Evolutionary conservation across 2,329 filamentous ascomycete species (phyloP).

Genomic region (Diaporthe longicolla): DNA sequence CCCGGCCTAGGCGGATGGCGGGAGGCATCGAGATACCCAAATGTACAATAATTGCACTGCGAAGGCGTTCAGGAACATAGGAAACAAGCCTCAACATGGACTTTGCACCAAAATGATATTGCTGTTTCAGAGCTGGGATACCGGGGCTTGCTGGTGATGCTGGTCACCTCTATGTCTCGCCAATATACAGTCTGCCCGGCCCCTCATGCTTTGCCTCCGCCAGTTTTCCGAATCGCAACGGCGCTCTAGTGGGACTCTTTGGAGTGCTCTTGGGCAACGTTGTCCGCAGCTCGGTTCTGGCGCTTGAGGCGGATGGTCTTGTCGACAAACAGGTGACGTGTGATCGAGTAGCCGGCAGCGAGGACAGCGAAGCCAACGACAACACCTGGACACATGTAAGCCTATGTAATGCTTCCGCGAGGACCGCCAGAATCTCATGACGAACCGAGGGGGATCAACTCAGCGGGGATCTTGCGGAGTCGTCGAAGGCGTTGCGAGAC

Average conservation of each 20-base stretch:
- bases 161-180: slow-evolving; percentile 37
- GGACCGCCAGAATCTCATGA: slow-evolving; percentile 46
- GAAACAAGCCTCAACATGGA: slow-evolving; percentile 35
- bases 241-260: slow-evolving; percentile 52
- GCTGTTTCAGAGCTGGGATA: slow-evolving; percentile 33
- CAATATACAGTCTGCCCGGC: slow-evolving; percentile 42
- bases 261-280: slow-evolving; percentile 46
- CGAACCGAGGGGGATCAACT: slow-evolving; percentile 95
- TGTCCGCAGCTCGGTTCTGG: slow-evolving; percentile 68
- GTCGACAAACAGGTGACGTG: slow-evolving; percentile 87
- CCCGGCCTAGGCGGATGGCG: slow-evolving; percentile 66
- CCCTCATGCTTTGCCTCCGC: slow-evolving; percentile 38
- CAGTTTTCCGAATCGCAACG: slow-evolving; percentile 36
- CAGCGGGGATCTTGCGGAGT: slow-evolving; percentile 90
- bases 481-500: slow-evolving; percentile 94
- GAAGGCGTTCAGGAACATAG: slow-evolving; percentile 57
- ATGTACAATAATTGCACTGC: slow-evolving; percentile 56
- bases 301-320: slow-evolving; percentile 91
- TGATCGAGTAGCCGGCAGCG: slow-evolving; percentile 86
- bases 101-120: slow-evolving; percentile 42
- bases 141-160: slow-evolving; percentile 35
- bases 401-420: slow-evolving; percentile 34
- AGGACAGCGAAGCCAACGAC: slow-evolving; percentile 88
- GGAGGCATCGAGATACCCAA: slow-evolving; percentile 41
- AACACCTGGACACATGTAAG: slow-evolving; percentile 70